Evolutionary conservation across 2,329 filamentous ascomycete species (phyloP).

Genomic region (Claviceps pazoutovae): DNA sequence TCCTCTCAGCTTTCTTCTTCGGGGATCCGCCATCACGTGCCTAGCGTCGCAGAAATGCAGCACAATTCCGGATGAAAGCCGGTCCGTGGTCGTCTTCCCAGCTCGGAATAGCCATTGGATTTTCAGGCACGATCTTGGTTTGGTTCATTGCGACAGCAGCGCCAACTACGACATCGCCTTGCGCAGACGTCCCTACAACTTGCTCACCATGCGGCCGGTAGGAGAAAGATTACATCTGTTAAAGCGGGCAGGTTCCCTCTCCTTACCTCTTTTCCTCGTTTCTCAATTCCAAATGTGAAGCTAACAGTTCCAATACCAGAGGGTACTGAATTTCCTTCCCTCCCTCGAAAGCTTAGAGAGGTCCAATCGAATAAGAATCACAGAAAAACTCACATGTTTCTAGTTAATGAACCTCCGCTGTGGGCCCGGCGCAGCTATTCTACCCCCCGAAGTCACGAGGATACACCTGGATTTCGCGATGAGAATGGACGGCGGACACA

Average conservation of each 20-base stretch:
- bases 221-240: slow-evolving; percentile 61
- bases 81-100: slow-evolving; percentile 6
- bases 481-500: slow-evolving; percentile 50
- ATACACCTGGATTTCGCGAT: slow-evolving; percentile 62
- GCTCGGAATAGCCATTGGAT: neutral
- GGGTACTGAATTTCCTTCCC: slow-evolving; percentile 19
- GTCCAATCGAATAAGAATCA: neutral
- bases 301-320: slow-evolving; percentile 18
- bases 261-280: neutral
- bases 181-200: neutral
- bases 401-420: slow-evolving; percentile 63
- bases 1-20: too few relatives aligned
- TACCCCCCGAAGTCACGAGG: slow-evolving; percentile 62
- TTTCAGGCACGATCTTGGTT: neutral
- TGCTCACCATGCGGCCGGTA: slow-evolving; percentile 29
- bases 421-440: slow-evolving; percentile 69
- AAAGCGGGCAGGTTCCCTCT: slow-evolving; percentile 44
- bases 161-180: neutral
- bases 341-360: slow-evolving; percentile 4
- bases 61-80: slow-evolving; percentile 12
- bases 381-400: slow-evolving; percentile 12
- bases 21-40: too few relatives aligned
- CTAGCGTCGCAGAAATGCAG: neutral
- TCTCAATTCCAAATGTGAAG: neutral
- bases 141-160: neutral